Evolutionary conservation across 768 basidiomycete genomes (phyloP), one percentile per base, ranked within the genome.

Genomic region (Galerina sulciceps): DNA sequence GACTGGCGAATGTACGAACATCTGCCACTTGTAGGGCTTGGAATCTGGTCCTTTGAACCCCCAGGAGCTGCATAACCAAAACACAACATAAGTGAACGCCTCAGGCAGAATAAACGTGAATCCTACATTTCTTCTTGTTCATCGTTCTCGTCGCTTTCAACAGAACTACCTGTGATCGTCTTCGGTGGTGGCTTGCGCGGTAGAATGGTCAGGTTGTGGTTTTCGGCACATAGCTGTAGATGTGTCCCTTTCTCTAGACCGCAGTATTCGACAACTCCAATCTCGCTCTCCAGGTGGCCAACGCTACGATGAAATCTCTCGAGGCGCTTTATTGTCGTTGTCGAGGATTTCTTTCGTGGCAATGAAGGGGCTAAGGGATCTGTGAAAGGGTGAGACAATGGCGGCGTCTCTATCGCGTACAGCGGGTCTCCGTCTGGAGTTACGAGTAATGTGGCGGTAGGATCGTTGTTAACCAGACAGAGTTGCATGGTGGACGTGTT

Each of bases 381-480:
- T 11, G 53, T 43, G 35, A 58, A 20, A 42, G 59, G 14, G 43
- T 49, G 52, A 17, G 53, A 57, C 22, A 58, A 17, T 11, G 50
- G 49, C 3, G 69, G 67, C 1, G 78, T 78, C 31, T 66, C 58
- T 20, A 76, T 72, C 23, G 72, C 63, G 58, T 73, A 80, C 22
- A 72, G 66, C 4, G 70, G 67, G 44, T 67, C 63, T 9, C 75
- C 76, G 23, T 74, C 71, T 5, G 67, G 65, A 8, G 75, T 67
- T 9, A 75, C 63, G 52, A 79, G 69, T 14, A 73, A 55, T 2
- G 78, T 78, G 23, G 73, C 61, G 4, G 62, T 67, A 9, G 77
- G 74, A 62, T 79, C 76, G 64, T 80, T 80, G 60, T 79, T 66
- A 13, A 74, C 64, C 34, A 78, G 66, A 52, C 61, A 69, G 26